These are phyloP conservation scores for Xerophyta viscosa DNA, from an alignment of 106 monocot species.

Conservation along the genomic window DNA sequence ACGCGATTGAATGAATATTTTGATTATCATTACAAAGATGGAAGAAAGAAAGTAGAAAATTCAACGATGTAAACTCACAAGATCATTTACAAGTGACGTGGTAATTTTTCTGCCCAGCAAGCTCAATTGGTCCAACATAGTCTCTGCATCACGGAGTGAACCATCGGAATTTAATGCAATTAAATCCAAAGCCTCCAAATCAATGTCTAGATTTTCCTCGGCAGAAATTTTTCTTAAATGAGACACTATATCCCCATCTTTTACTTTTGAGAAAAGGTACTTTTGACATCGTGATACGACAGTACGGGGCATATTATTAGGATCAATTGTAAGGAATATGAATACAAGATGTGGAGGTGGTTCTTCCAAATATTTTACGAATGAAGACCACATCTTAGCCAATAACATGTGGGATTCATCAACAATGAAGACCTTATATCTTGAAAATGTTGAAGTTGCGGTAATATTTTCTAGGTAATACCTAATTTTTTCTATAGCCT, in stretches of 20 bases:
- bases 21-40: too few relatives aligned
- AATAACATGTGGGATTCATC: slow-evolving; percentile 68
- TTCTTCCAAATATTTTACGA: slow-evolving; percentile 55
- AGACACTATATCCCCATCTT: slow-evolving; percentile 48
- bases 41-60: too few relatives aligned
- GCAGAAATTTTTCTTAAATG: slow-evolving; percentile 37
- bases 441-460: slow-evolving; percentile 7
- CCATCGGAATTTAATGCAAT: slow-evolving; percentile 68
- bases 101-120: slow-evolving; percentile 60
- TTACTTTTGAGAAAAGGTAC: slow-evolving; percentile 61
- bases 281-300: slow-evolving; percentile 54
- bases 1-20: too few relatives aligned
- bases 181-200: slow-evolving; percentile 45
- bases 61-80: slow-evolving; percentile 27
- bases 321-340: slow-evolving; percentile 55
- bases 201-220: slow-evolving; percentile 56
- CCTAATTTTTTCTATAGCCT: slow-evolving; percentile 29
- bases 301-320: slow-evolving; percentile 42
- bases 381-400: slow-evolving; percentile 42
- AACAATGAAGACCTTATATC: slow-evolving; percentile 43
- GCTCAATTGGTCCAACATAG: slow-evolving; percentile 51
- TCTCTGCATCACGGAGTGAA: slow-evolving; percentile 74
- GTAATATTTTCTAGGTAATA: slow-evolving; percentile 38
- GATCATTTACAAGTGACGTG: slow-evolving; percentile 50
- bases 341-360: slow-evolving; percentile 43